These are phyloP conservation scores for Solanum ossicruentum DNA, from an alignment of 257 asterid species.

Conservation along the genomic window DNA sequence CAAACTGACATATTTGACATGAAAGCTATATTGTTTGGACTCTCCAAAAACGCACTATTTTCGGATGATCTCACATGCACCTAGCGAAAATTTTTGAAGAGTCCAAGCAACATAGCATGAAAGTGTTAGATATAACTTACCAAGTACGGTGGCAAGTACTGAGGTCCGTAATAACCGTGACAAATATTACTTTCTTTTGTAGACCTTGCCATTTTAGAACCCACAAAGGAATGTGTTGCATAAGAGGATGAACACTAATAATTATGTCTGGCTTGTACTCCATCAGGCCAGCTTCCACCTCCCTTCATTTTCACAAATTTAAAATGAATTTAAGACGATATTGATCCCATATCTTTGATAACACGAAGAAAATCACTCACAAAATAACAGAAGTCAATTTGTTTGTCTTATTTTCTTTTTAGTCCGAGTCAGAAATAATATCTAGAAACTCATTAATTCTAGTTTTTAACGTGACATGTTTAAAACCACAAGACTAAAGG, in stretches of 20 bases:
- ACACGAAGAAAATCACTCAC: neutral
- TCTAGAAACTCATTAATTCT: neutral
- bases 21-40: neutral
- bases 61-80: neutral
- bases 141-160: slow-evolving; percentile 94
- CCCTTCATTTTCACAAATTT: slow-evolving; percentile 29
- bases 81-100: accelerated
- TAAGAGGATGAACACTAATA: slow-evolving; percentile 95
- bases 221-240: slow-evolving; percentile 98
- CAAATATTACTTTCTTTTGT: slow-evolving; percentile 76
- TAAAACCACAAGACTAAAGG: neutral
- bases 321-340: neutral
- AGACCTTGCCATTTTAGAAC: slow-evolving; percentile 97
- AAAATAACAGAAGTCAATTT: neutral
- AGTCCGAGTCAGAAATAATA: neutral
- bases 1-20: neutral
- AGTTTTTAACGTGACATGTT: neutral
- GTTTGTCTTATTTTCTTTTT: neutral
- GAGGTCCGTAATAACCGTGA: slow-evolving; percentile 87
- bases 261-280: slow-evolving; percentile 93
- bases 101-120: neutral
- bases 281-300: slow-evolving; percentile 96
- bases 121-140: slow-evolving; percentile 13
- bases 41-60: neutral
- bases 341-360: neutral